Evolutionary conservation across 2,329 filamentous ascomycete species (phyloP).

Genomic region (Xylariomycetidae sp.): DNA sequence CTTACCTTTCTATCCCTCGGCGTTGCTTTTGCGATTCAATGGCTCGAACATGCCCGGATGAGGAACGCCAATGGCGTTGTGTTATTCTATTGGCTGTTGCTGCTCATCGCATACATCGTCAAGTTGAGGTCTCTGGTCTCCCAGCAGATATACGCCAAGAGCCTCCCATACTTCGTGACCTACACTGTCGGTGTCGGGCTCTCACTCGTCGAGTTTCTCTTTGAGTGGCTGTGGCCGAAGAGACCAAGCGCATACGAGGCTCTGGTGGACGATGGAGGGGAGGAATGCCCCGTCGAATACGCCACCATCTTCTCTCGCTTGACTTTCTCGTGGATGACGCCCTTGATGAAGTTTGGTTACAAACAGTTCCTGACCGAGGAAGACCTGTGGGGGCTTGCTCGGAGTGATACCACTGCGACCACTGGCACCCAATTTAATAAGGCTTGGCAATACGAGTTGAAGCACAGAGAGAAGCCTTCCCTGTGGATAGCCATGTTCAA

Average conservation of each 20-base stretch:
- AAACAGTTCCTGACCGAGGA: constrained; percentile 87
- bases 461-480: constrained; percentile 62
- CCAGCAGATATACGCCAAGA: constrained; percentile 62
- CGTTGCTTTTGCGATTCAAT: constrained; percentile 75
- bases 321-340: constrained; percentile 98
- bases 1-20: constrained; percentile 65
- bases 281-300: constrained; percentile 74
- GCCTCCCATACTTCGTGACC: constrained; percentile 68
- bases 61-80: constrained; percentile 82
- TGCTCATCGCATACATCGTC: constrained; percentile 69
- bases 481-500: constrained; percentile 82
- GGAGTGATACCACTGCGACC: constrained; percentile 68
- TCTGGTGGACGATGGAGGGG: constrained; percentile 46
- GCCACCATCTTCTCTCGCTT: constrained; percentile 89
- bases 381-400: constrained; percentile 88
- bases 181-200: constrained; percentile 69
- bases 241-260: constrained; percentile 56
- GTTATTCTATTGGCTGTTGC: constrained; percentile 87
- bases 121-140: constrained; percentile 83
- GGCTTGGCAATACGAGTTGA: constrained; percentile 72
- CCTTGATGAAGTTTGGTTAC: constrained; percentile 93
- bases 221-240: constrained; percentile 88
- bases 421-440: constrained; percentile 66
- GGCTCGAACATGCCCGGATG: constrained; percentile 77
- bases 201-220: constrained; percentile 61